Conservation (phyloP, 2,329 filamentous ascomycete genomes). For the Geoglossum cookeanum region DNA sequence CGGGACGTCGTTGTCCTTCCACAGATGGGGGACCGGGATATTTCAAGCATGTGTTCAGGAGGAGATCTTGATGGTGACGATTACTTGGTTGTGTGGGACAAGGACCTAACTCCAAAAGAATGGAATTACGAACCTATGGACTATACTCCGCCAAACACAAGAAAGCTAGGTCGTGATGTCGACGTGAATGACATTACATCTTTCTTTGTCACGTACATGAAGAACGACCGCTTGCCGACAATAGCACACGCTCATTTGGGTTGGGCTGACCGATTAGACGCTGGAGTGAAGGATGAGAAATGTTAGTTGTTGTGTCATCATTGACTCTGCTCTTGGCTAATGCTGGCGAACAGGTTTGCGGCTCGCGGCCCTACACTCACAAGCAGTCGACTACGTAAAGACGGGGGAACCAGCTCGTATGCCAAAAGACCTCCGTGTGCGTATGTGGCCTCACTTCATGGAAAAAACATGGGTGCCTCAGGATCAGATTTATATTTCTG, state of each 20-base stretch:
- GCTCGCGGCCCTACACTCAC: constrained; percentile 66
- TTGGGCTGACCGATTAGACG: constrained; percentile 42
- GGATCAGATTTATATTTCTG: constrained; percentile 41
- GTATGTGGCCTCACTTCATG: constrained; percentile 71
- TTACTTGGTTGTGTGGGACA: constrained; percentile 86
- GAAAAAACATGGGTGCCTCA: constrained; percentile 37
- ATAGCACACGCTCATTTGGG: constrained; percentile 75
- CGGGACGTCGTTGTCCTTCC: constrained; percentile 79
- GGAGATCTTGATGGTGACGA: constrained; percentile 94
- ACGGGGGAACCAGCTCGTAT: constrained; percentile 63
- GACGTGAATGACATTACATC: constrained; percentile 52
- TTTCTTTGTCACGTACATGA: constrained; percentile 88
- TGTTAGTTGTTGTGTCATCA: constrained; percentile 32
- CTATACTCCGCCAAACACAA: constrained; percentile 40
- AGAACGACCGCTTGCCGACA: constrained; percentile 60
- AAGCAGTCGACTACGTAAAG: constrained; percentile 88
- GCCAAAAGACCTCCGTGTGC: constrained; percentile 37
- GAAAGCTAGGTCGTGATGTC: constrained; percentile 40
- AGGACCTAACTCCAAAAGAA: constrained; percentile 44
- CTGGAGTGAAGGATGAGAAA: constrained; percentile 45
- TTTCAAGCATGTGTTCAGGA: constrained; percentile 89
- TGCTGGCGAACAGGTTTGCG: constrained; percentile 33
- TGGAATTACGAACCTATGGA: constrained; percentile 67
- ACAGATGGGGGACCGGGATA: constrained; percentile 59
- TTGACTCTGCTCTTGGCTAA: background rate